Conservation (phyloP, 139 green algal species). For the Picochlorum sp. region DNA sequence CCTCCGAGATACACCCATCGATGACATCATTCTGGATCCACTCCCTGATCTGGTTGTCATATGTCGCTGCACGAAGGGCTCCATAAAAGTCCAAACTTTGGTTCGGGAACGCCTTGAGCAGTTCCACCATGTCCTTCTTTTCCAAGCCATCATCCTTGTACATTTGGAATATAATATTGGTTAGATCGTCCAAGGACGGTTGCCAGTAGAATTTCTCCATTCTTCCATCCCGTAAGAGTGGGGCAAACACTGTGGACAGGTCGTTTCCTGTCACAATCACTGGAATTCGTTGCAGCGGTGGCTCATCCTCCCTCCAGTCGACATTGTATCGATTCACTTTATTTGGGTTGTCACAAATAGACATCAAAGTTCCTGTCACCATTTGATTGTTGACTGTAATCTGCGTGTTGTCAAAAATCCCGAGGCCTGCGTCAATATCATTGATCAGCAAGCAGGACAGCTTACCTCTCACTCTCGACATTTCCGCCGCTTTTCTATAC, state of each 20-base stretch:
- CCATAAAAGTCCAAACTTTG: conserved; percentile 88
- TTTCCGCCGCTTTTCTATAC: conserved; percentile 59
- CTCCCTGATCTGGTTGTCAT: conserved; percentile 70
- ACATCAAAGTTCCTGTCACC: conserved; percentile 82
- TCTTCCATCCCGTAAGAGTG: conserved; percentile 79
- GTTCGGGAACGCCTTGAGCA: conserved; percentile 63
- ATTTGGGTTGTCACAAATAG: conserved; percentile 80
- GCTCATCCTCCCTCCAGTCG: conserved; percentile 51
- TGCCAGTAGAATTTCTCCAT: conserved; percentile 72
- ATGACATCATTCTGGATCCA: conserved; percentile 59
- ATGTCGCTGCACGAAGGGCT: conserved; percentile 56
- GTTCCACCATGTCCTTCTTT: conserved; percentile 50
- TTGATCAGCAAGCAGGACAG: conserved; percentile 85
- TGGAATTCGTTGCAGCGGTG: conserved; percentile 47
- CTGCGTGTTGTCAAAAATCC: conserved; percentile 52
- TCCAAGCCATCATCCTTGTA: conserved; percentile 71
- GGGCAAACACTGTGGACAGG: conserved; percentile 82
- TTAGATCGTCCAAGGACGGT: conserved; percentile 66
- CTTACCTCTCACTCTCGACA: conserved; percentile 59
- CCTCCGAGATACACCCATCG: conserved; percentile 21
- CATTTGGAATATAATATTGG: conserved; percentile 61
- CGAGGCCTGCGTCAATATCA: conserved; percentile 83
- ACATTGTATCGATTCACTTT: conserved; percentile 37
- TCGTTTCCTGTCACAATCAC: conserved; percentile 86
- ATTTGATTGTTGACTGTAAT: conserved; percentile 90